These are phyloP conservation scores for Akanthomyces muscarius DNA, from an alignment of 2,329 filamentous ascomycete species.

Conservation along the genomic window DNA sequence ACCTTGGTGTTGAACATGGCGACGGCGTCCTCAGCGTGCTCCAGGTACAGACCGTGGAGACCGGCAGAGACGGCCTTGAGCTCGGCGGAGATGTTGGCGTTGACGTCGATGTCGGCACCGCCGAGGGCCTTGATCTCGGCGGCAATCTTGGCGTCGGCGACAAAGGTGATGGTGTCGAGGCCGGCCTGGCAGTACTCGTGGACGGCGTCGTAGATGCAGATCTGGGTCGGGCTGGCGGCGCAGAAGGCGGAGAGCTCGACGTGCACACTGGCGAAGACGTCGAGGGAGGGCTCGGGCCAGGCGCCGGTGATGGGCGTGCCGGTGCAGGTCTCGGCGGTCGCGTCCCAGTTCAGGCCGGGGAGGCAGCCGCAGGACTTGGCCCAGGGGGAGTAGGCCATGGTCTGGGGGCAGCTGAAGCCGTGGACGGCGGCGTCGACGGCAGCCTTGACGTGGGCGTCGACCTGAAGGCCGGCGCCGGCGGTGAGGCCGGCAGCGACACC, in stretches of 20 bases:
- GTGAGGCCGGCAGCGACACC: constrained; percentile 29
- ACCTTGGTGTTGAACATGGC: constrained; percentile 36
- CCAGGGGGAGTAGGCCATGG: constrained; percentile 37
- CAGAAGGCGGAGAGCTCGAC: constrained; percentile 32
- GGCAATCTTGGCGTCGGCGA: constrained; percentile 27
- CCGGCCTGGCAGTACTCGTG: constrained; percentile 36
- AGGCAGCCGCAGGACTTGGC: constrained; percentile 40
- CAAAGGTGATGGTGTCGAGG: constrained; percentile 32
- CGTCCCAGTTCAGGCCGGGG: constrained; percentile 38
- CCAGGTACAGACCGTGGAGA: constrained; percentile 32
- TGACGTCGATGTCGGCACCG: constrained; percentile 22
- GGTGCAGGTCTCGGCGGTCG: constrained; percentile 25
- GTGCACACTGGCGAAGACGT: constrained; percentile 25
- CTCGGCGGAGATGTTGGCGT: constrained; percentile 26
- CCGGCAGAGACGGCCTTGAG: constrained; percentile 32
- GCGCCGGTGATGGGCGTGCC: constrained; percentile 28
- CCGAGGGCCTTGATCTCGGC: constrained; percentile 27
- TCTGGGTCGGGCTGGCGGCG: constrained; percentile 33
- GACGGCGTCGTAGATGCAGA: constrained; percentile 31
- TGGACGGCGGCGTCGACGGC: constrained; percentile 15
- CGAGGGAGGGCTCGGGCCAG: constrained; percentile 32
- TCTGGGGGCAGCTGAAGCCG: constrained; percentile 30
- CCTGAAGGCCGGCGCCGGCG: constrained; percentile 10
- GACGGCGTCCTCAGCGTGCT: constrained; percentile 29
- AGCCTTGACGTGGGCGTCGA: constrained; percentile 25